Percentiles rank a stretch among this genome's conserved stretches.
phyloP scores from a whole-genome alignment of 345 rosid species.

The Melaleuca quinquenervia region DNA sequence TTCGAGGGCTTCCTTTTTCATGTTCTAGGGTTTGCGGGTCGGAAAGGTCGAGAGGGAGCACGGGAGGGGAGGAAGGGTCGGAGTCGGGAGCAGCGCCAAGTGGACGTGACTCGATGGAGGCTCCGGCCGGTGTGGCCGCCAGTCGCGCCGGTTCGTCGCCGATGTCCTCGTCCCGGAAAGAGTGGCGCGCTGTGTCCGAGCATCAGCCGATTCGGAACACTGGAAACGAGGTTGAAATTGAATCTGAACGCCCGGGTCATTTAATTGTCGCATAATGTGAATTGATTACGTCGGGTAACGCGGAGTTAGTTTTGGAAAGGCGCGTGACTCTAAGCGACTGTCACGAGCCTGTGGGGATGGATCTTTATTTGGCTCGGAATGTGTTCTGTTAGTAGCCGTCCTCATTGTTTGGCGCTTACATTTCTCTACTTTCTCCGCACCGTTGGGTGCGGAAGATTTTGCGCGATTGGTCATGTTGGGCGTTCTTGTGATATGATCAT shows the following conservation, averaged over 20 bases:
- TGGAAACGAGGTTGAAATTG: slow-evolving; percentile 36
- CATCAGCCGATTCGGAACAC: slow-evolving; percentile 45
- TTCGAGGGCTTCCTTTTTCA: slow-evolving; percentile 16
- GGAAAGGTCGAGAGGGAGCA: neutral
- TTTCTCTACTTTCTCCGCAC: neutral
- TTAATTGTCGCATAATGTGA: neutral
- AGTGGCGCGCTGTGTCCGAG: slow-evolving; percentile 94
- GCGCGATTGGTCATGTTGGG: neutral
- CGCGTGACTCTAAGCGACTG: neutral
- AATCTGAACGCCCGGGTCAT: neutral
- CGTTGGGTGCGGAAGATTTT: neutral
- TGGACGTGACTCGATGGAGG: slow-evolving; percentile 47
- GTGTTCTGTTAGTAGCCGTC: neutral
- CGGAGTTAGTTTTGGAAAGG: neutral
- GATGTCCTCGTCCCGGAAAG: slow-evolving; percentile 58
- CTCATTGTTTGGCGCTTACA: neutral
- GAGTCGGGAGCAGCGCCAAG: neutral
- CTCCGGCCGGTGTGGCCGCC: slow-evolving; percentile 50
- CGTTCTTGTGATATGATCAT: neutral
- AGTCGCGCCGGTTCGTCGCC: slow-evolving; percentile 58
- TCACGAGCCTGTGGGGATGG: neutral
- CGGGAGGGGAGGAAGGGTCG: neutral
- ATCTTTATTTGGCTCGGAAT: neutral
- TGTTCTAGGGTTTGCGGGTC: slow-evolving; percentile 14
- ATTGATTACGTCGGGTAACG: neutral